Conservation (phyloP, 345 rosid species). For the Theobroma cacao region DNA sequence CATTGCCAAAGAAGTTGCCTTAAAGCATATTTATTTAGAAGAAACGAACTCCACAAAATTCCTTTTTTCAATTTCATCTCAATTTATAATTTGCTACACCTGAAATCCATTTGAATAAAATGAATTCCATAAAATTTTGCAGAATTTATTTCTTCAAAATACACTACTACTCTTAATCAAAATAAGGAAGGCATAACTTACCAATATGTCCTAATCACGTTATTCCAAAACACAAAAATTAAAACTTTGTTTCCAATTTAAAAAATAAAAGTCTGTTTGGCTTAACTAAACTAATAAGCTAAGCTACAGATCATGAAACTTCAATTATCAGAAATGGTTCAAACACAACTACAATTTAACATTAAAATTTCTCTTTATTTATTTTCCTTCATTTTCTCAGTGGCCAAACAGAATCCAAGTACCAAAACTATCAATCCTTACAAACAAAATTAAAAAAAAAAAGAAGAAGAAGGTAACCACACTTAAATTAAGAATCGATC, state of each 20-base stretch:
- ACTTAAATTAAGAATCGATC: neutral
- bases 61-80: neutral
- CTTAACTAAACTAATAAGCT: neutral
- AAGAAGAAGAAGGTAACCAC: neutral
- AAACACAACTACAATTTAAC: neutral
- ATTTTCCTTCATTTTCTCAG: neutral
- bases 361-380: neutral
- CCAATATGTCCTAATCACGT: neutral
- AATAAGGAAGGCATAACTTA: neutral
- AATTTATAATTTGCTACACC: neutral
- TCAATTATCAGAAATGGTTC: neutral
- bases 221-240: neutral
- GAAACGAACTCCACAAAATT: neutral
- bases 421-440: neutral
- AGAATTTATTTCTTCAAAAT: neutral
- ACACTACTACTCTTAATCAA: neutral
- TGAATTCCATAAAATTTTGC: neutral
- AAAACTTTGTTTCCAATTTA: neutral
- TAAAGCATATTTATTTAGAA: neutral
- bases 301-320: neutral
- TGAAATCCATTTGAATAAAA: neutral
- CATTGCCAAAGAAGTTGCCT: neutral
- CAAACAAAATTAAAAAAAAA: neutral
- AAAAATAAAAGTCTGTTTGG: neutral
- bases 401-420: neutral